Conservation (phyloP, 352 stramenopile genomes). For the Phytophthora sp. region DNA sequence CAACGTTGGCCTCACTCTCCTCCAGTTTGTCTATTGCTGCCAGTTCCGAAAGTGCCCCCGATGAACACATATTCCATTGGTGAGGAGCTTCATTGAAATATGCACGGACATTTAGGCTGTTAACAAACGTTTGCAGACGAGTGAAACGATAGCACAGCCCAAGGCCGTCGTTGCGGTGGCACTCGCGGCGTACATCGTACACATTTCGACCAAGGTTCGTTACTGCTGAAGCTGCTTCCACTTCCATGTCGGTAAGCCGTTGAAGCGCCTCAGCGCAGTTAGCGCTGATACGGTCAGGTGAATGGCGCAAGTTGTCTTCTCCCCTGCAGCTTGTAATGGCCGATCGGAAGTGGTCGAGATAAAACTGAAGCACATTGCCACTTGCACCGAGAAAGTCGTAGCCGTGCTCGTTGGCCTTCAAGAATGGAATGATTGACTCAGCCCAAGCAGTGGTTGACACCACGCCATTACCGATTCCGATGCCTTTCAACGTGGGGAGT, state of each 20-base stretch:
- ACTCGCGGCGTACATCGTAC: conserved; percentile 72
- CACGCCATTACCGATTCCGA: conserved; percentile 86
- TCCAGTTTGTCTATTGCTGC: conserved; percentile 47
- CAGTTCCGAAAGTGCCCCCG: conserved; percentile 17
- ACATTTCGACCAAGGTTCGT: conserved; percentile 47
- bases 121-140: conserved; percentile 64
- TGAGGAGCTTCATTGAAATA: conserved; percentile 51
- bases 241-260: conserved; percentile 19
- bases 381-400: conserved; percentile 42
- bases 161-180: conserved; percentile 52
- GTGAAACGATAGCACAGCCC: conserved; percentile 73
- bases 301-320: conserved; percentile 4
- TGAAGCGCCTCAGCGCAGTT: conserved; percentile 32
- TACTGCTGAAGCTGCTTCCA: conserved; percentile 15
- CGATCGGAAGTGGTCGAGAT: conserved; percentile 22
- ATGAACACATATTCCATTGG: conserved; percentile 61
- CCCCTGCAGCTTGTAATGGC: conserved; percentile 18
- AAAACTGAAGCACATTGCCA: conserved; percentile 1
- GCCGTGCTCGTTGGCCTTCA: conserved; percentile 44
- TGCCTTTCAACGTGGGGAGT: conserved; percentile 64
- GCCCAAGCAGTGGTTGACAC: conserved; percentile 59
- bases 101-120: conserved; percentile 36
- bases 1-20: conserved; percentile 67
- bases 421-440: conserved; percentile 62
- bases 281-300: background rate